Percentiles rank a stretch among this genome's conserved stretches.
Evolutionary conservation across 257 asterid genomes (phyloP).

Genomic region (Primulina huaijiensis): DNA sequence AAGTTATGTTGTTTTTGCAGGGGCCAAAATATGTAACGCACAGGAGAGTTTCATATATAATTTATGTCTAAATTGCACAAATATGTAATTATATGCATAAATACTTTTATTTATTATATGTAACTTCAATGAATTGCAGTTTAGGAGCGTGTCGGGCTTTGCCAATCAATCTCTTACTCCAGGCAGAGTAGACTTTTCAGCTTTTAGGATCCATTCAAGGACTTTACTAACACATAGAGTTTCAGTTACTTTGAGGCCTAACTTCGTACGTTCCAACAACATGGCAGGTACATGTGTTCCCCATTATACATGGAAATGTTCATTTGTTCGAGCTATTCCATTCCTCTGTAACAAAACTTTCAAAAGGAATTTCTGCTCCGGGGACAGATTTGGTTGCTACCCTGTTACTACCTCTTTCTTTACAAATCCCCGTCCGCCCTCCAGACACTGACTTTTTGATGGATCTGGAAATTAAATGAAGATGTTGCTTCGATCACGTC

Average conservation of each 20-base stretch:
- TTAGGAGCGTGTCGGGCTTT: conserved; percentile 9
- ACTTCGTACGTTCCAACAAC: not conserved
- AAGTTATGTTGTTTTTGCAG: conserved; percentile 61
- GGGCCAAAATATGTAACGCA: conserved; percentile 39
- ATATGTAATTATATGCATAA: too few species aligned
- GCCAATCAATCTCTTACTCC: conserved; percentile 6
- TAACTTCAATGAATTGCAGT: conserved; percentile 22
- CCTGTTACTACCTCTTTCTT: not conserved
- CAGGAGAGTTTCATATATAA: conserved; percentile 44
- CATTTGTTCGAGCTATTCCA: not conserved
- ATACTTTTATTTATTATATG: conserved; percentile 2
- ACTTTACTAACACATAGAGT: conserved; percentile 11
- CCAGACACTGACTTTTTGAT: not conserved
- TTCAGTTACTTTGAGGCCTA: conserved; percentile 6
- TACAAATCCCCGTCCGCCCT: not conserved
- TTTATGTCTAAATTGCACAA: conserved; percentile 31
- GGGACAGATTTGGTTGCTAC: not conserved
- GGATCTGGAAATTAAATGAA: too few species aligned
- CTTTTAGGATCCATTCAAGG: not conserved
- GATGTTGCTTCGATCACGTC: not conserved
- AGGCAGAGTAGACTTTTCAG: not conserved
- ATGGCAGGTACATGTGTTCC: not conserved
- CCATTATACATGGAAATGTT: not conserved
- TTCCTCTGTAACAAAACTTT: not conserved
- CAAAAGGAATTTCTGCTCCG: not conserved